Conservation (phyloP, 768 basidiomycete species). For the Macrolepiota dolichaula region DNA sequence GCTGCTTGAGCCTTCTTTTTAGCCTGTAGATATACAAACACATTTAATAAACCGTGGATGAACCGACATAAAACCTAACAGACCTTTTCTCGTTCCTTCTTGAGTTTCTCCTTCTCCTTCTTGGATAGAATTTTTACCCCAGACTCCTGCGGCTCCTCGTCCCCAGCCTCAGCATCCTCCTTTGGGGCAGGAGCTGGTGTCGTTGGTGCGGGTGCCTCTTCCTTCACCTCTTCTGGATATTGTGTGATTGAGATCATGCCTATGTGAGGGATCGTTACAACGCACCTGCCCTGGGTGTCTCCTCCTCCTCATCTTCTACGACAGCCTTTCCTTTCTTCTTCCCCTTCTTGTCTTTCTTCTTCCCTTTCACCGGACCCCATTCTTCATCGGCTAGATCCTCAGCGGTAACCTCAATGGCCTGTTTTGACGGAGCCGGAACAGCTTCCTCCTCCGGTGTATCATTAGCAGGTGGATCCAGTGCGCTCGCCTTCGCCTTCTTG, state of each 20-base stretch:
- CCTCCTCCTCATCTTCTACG: slow-evolving; percentile 34
- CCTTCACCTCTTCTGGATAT: slow-evolving; percentile 15
- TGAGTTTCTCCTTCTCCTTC: slow-evolving; percentile 95
- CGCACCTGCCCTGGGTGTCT: slow-evolving; percentile 4
- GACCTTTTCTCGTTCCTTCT: slow-evolving; percentile 97
- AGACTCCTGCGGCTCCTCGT: slow-evolving; percentile 51
- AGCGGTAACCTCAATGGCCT: slow-evolving; percentile 52
- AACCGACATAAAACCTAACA: slow-evolving; percentile 8
- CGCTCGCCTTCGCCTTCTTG: slow-evolving; percentile 42
- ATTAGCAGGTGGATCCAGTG: slow-evolving; percentile 26
- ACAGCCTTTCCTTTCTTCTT: slow-evolving; percentile 50
- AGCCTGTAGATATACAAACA: slow-evolving; percentile 46
- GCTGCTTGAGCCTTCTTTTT: slow-evolving; percentile 95
- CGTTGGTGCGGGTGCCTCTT: slow-evolving; percentile 18
- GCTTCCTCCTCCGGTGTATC: slow-evolving; percentile 19
- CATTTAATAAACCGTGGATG: slow-evolving; percentile 5
- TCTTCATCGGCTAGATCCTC: slow-evolving; percentile 76
- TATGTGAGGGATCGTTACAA: background rate
- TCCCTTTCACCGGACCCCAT: slow-evolving; percentile 61
- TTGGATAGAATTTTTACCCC: slow-evolving; percentile 78
- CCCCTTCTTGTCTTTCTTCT: slow-evolving; percentile 62
- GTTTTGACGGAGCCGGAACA: slow-evolving; percentile 29
- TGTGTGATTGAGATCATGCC: background rate
- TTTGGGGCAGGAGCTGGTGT: slow-evolving; percentile 24
- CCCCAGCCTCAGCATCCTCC: slow-evolving; percentile 36